Base-by-base conservation (phyloP, 139 green algal genomes). In the Volvox reticuliferus region DNA sequence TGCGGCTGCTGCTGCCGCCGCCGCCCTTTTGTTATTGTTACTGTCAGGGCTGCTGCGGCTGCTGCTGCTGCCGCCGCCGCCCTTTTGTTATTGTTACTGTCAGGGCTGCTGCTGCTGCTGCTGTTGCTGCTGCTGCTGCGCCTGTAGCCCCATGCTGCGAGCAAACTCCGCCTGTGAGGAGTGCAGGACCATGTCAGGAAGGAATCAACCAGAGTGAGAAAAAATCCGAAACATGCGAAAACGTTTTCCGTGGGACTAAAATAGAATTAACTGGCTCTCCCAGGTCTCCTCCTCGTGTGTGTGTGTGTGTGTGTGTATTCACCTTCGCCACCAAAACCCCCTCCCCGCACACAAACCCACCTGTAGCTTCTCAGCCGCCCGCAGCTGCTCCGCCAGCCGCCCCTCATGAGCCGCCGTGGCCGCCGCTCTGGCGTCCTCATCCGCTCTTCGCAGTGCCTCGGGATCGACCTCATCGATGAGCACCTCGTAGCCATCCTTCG, bases 401-500 rank as follows among this genome's bases (percentile, higher is more conserved):
- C 32, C 12, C 73, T 88, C 81, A 55, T 86, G 50, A 82, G 75
- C 75, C 65, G 86, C 86, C 50, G 79, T 61, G 17, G 80, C 36
- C 28, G 36, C 36, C 44, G 61, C 69, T 78, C 35, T 44, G 28
- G 32, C 44, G 75, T 50, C 73, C 75, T 62, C 67, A 0, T 61
- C 81, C 67, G 79, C 55, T 28, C 32, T 17, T 0, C 76, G 63
- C 62, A 87, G 35, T 67, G 71, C 69, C 71, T 88, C 83, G 35
- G 30, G 79, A 32, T 94, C 89, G 26, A 79, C 76, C 77, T 93
- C 85, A 30, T 92, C 50, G 2, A 94, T 75, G 80, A 92, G 65
- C 62, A 94, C 87, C 79, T 92, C 90, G 65, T 61, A 88, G 13
- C 90, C 90, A 36, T 91, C 90, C 61, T 87, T 68, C 44, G 9